A percentile compares a stretch with the other conserved stretches of the same genome.
Conservation (phyloP, 495 filamentous ascomycete genomes). For the Endocarpon pusillum region DNA sequence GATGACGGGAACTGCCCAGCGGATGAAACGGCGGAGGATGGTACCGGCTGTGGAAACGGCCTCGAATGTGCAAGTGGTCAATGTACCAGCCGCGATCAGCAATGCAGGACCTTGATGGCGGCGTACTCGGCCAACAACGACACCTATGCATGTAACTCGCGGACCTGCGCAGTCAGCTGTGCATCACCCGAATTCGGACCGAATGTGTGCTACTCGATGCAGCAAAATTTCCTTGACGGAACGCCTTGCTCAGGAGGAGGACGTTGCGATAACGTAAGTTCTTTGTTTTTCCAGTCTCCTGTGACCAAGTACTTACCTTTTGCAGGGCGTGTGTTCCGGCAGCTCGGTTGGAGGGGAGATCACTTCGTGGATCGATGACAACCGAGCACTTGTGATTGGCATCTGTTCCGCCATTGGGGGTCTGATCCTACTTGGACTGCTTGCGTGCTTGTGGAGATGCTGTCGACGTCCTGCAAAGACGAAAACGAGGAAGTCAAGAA, state of each 20-base stretch:
- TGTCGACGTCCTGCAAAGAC: slow-evolving; percentile 26
- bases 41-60: slow-evolving; percentile 45
- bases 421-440: slow-evolving; percentile 43
- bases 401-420: slow-evolving; percentile 48
- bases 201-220: slow-evolving; percentile 51
- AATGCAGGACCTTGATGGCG: slow-evolving; percentile 80
- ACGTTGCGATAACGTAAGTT: slow-evolving; percentile 44
- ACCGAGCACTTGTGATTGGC: slow-evolving; percentile 64
- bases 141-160: slow-evolving; percentile 63
- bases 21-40: slow-evolving; percentile 54
- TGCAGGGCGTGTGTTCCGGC: slow-evolving; percentile 46
- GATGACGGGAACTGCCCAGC: slow-evolving; percentile 52
- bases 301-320: background rate
- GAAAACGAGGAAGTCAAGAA: slow-evolving; percentile 9
- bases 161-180: slow-evolving; percentile 61
- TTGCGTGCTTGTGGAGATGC: slow-evolving; percentile 39
- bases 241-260: slow-evolving; percentile 76
- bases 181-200: slow-evolving; percentile 48
- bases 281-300: background rate
- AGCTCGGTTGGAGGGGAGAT: slow-evolving; percentile 41
- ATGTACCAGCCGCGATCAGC: slow-evolving; percentile 80
- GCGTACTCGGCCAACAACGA: slow-evolving; percentile 55
- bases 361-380: slow-evolving; percentile 46
- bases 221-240: slow-evolving; percentile 90
- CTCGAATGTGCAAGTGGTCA: slow-evolving; percentile 84